phyloP scores from a whole-genome alignment of 2,329 filamentous ascomycete genomes.

The Pyricularia grisea region DNA sequence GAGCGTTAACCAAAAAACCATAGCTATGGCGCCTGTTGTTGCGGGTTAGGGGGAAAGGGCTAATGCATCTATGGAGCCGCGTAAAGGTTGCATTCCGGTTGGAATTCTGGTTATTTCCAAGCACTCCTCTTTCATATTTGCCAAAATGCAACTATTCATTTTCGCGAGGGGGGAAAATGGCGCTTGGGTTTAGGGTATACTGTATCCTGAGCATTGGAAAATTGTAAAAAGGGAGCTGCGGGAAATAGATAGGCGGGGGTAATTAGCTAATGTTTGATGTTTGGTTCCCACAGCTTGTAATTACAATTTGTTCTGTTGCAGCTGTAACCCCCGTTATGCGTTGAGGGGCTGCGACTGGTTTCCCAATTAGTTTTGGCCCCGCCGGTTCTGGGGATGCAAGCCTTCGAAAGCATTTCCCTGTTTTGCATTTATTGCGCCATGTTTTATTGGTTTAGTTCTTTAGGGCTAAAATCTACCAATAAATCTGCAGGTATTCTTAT shows the following conservation, averaged over 20 bases:
- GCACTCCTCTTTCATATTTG: background rate
- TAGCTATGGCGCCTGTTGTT: background rate
- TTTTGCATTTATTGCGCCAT: background rate
- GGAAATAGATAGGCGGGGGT: conserved; percentile 1
- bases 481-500: background rate
- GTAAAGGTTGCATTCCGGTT: conserved; percentile 2
- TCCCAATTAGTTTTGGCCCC: background rate
- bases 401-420: background rate
- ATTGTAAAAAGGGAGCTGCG: background rate
- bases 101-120: background rate
- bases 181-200: conserved; percentile 1
- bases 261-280: background rate
- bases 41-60: background rate
- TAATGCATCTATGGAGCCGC: background rate
- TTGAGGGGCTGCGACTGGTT: background rate
- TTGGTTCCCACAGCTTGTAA: too few species aligned
- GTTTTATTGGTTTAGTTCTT: background rate
- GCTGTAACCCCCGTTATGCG: too few species aligned
- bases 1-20: background rate
- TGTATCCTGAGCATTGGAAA: background rate
- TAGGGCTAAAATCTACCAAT: background rate
- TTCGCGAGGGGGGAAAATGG: background rate
- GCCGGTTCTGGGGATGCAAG: background rate
- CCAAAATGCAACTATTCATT: background rate
- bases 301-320: too few species aligned